These are phyloP conservation scores for Periconia sp. DNA, from an alignment of 2,329 filamentous ascomycete genomes.

Conservation along the genomic window DNA sequence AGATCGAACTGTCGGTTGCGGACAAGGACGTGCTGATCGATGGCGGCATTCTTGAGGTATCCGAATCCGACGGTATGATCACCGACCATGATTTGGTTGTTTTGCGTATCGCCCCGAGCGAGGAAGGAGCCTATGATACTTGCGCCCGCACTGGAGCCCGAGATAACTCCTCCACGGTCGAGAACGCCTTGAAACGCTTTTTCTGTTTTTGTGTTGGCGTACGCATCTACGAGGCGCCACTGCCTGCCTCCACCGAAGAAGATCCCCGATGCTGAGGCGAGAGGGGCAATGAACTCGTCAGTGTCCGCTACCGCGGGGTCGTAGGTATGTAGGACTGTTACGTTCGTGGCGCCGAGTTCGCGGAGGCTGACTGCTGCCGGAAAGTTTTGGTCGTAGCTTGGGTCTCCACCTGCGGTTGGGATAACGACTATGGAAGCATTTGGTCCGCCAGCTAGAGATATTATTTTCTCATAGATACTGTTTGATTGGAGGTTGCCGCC, in stretches of 20 bases:
- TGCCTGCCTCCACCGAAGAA: slow-evolving; percentile 28
- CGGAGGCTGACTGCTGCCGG: slow-evolving; percentile 18
- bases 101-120: slow-evolving; percentile 22
- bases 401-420: slow-evolving; percentile 26
- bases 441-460: slow-evolving; percentile 24
- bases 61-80: slow-evolving; percentile 26
- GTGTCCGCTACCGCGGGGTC: slow-evolving; percentile 24
- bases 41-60: slow-evolving; percentile 27
- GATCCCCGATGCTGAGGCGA: slow-evolving; percentile 20
- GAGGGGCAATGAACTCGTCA: slow-evolving; percentile 21
- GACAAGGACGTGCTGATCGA: slow-evolving; percentile 29
- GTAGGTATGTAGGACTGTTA: slow-evolving; percentile 28
- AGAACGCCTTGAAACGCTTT: slow-evolving; percentile 21
- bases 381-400: slow-evolving; percentile 22
- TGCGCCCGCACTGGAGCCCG: slow-evolving; percentile 25
- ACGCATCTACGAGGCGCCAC: slow-evolving; percentile 28
- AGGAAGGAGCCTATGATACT: slow-evolving; percentile 26
- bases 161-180: slow-evolving; percentile 22
- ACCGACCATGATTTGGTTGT: slow-evolving; percentile 26
- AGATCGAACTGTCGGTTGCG: slow-evolving; percentile 30
- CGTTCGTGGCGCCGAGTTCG: slow-evolving; percentile 21
- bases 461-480: slow-evolving; percentile 28
- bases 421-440: slow-evolving; percentile 24
- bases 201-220: slow-evolving; percentile 26
- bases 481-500: slow-evolving; percentile 26